Evolutionary conservation across 2,329 filamentous ascomycete genomes (phyloP).

Genomic region (Plenodomus lindquistii): DNA sequence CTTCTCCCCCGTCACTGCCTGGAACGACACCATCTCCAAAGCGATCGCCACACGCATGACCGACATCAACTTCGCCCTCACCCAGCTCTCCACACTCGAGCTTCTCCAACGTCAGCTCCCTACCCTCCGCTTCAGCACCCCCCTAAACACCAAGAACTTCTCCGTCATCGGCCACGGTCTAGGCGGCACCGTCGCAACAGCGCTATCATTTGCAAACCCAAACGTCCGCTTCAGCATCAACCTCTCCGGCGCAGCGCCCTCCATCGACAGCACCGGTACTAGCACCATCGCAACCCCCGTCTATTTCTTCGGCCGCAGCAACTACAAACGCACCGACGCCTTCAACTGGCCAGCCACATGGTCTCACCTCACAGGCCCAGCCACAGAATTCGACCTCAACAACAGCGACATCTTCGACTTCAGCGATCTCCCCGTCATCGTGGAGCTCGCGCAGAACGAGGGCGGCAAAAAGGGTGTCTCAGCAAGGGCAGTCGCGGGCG

Average conservation of each 20-base stretch:
- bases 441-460: conserved; percentile 14
- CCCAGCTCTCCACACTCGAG: conserved; percentile 5
- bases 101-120: conserved; percentile 14
- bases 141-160: conserved; percentile 10
- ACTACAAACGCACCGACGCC: conserved; percentile 95
- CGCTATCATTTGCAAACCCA: conserved; percentile 9
- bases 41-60: conserved; percentile 18
- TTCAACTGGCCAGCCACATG: conserved; percentile 78
- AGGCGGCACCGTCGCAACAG: conserved; percentile 32
- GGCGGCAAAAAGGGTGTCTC: conserved; percentile 5
- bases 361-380: conserved; percentile 17
- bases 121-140: conserved; percentile 8
- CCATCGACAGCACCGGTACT: conserved; percentile 3
- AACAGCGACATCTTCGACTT: conserved; percentile 26
- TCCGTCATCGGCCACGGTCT: conserved; percentile 33
- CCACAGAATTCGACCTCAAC: conserved; percentile 28
- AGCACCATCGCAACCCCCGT: conserved; percentile 9
- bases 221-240: conserved; percentile 25
- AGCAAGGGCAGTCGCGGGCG: conserved; percentile 4
- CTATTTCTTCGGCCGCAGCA: conserved; percentile 53
- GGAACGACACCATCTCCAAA: conserved; percentile 16
- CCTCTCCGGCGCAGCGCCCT: conserved; percentile 25
- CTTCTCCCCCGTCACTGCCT: conserved; percentile 15
- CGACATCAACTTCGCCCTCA: conserved; percentile 25
- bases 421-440: conserved; percentile 24